Evolutionary conservation across 192 early-diverging fungal species (phyloP).

Genomic region (Mortierella hygrophila): DNA sequence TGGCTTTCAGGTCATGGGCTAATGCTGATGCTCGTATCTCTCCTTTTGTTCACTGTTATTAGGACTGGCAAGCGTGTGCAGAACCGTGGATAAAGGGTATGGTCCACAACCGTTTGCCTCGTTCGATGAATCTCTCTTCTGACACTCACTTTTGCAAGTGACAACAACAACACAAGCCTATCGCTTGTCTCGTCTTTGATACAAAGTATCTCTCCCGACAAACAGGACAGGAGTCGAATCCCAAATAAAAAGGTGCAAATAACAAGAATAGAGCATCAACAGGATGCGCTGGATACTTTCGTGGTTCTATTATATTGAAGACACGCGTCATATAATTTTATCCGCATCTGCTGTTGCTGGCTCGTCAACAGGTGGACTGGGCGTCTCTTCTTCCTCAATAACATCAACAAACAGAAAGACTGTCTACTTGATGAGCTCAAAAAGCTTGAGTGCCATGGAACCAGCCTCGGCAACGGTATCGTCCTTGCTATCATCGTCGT

Average conservation of each 20-base stretch:
- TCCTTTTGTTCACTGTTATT: neutral
- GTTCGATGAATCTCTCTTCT: neutral
- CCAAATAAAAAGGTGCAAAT: neutral
- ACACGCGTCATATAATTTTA: neutral
- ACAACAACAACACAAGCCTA: neutral
- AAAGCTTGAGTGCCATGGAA: conserved; percentile 49
- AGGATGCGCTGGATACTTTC: neutral
- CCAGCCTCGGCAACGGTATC: conserved; percentile 54
- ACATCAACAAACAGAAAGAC: neutral
- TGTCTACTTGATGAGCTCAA: conserved; percentile 46
- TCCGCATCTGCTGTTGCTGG: neutral
- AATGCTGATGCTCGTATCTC: neutral
- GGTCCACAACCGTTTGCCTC: neutral
- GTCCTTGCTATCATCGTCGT: conserved; percentile 46
- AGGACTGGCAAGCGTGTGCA: conserved; percentile 40
- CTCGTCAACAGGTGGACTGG: neutral
- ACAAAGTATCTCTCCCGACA: neutral
- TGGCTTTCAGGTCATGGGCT: neutral
- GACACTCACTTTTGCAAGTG: neutral
- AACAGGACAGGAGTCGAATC: neutral
- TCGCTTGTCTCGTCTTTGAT: neutral
- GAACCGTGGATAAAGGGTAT: conserved; percentile 26
- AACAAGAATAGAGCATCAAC: neutral
- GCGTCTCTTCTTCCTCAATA: neutral
- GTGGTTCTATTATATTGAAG: neutral